Conservation (phyloP, 164 flowering plant genomes). For the Brasenia schreberi region DNA sequence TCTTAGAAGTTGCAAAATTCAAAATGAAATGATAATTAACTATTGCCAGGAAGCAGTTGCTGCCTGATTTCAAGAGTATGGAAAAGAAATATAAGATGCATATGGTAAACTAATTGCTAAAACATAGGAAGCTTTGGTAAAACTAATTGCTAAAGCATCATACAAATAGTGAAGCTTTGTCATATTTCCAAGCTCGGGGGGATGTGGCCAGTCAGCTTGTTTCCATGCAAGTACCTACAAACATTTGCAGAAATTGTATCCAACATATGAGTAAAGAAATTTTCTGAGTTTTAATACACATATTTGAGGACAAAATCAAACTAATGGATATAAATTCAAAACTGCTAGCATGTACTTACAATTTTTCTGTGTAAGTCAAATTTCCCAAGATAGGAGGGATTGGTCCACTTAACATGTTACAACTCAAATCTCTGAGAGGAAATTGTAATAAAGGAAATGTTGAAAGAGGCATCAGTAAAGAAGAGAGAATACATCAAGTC, state of each 20-base stretch:
- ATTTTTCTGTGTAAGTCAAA: conserved; percentile 67
- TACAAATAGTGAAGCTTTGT: conserved; percentile 89
- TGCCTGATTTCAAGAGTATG: background rate
- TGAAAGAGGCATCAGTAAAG: background rate
- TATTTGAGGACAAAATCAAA: background rate
- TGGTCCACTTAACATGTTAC: conserved; percentile 64
- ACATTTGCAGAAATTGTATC: background rate
- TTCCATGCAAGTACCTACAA: conserved; percentile 75
- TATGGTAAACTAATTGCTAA: background rate
- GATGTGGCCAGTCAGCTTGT: conserved; percentile 75
- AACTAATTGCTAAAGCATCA: background rate
- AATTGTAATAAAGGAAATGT: background rate
- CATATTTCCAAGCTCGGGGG: conserved; percentile 97
- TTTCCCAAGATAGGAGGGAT: conserved; percentile 85
- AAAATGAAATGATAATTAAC: too few relatives aligned
- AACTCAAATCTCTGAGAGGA: conserved; percentile 68
- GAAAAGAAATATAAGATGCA: background rate
- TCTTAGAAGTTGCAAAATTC: too few relatives aligned
- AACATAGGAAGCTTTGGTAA: conserved; percentile 66
- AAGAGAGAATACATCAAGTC: background rate
- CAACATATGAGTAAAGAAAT: background rate
- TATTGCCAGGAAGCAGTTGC: too few relatives aligned
- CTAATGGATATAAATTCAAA: background rate
- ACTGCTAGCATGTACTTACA: conserved; percentile 29
- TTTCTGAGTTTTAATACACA: too few relatives aligned